Evolutionary conservation across 139 green algal species (phyloP).

Genomic region (Coelastrella sp.): DNA sequence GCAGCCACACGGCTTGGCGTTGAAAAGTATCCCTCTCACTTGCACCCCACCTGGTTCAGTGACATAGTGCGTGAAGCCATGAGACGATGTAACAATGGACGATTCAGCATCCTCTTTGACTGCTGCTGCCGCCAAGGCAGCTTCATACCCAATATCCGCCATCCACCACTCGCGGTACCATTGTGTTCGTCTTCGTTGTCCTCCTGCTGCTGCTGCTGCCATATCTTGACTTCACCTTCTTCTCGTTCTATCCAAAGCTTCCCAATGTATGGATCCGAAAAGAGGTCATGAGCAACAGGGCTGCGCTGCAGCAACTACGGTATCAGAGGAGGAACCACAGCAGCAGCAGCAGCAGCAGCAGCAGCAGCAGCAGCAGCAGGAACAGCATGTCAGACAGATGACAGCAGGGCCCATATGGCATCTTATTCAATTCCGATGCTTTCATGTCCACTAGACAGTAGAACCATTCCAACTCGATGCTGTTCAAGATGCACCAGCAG

Average conservation of each 20-base stretch:
- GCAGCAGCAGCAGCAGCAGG: neutral
- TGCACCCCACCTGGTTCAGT: neutral
- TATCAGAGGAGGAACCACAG: neutral
- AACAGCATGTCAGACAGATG: neutral
- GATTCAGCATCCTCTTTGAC: neutral
- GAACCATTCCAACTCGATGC: too few species aligned
- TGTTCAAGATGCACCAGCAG: too few species aligned
- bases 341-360: slow-evolving; percentile 8
- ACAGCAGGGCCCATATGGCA: neutral
- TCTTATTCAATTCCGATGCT: neutral
- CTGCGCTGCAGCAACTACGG: slow-evolving; percentile 25
- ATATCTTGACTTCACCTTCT: neutral
- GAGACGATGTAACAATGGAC: slow-evolving; percentile 13
- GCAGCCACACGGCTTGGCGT: neutral
- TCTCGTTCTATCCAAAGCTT: slow-evolving; percentile 3
- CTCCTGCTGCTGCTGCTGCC: slow-evolving; percentile 5
- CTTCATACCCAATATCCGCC: neutral
- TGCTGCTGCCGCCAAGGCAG: slow-evolving; percentile 7
- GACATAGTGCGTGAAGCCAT: neutral
- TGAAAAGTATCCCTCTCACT: neutral
- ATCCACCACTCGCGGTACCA: neutral
- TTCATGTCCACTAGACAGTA: too few species aligned
- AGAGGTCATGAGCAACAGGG: neutral
- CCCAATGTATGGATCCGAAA: neutral
- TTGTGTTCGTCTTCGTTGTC: neutral